Evolutionary conservation across 2,329 filamentous ascomycete genomes (phyloP), one percentile per base, ranked within the genome.

Genomic region (Xylaria arbuscula): DNA sequence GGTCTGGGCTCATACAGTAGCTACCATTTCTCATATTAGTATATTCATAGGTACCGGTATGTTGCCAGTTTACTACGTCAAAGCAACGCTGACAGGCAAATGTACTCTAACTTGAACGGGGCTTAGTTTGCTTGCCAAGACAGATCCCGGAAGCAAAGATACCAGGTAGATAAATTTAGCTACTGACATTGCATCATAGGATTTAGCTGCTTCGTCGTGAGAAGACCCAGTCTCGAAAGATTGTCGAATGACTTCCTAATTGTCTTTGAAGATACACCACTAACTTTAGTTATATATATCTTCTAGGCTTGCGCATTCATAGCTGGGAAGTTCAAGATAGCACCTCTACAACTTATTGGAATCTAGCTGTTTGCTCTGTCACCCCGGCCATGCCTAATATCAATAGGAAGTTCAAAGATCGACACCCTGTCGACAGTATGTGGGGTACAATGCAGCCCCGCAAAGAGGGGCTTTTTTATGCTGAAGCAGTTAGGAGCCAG

Each of bases 391-490:
- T 34, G 28, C 4, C 8, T 36, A 34, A 48, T 50, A 50, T 22
- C 47, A 28, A 28, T 5, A 28, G 10, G 7, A 13, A 4, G 32
- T 38, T 38, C 9, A 34, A 19, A 38, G 10, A 13, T 8, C 8
- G 32, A 10, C 32, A 54, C 28, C 50, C 28, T 34, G 28, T 54
- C 36, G 34, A 36, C 19, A 40, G 9, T n/a, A 3, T 57, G 54
- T 57, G 54, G 36, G 36, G 54, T 57, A 15, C 28, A 40, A 40
- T 55, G 34, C 53, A 10, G 15, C n/a, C 53, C 53, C 19, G 24
- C 51, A 54, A 1, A 54, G 51, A 36, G 51, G 51, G 28, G 51
- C 51, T 45, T 3, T 28, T 28, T 5, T 5, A 45, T 45, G 40
- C n/a, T 45, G 6, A 45, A 45, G 40, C 40, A 45, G n/a, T 45